Evolutionary conservation across 2,329 filamentous ascomycete species (phyloP), one percentile per base, ranked within the genome.

Genomic region (Trichophyton benhamiae): DNA sequence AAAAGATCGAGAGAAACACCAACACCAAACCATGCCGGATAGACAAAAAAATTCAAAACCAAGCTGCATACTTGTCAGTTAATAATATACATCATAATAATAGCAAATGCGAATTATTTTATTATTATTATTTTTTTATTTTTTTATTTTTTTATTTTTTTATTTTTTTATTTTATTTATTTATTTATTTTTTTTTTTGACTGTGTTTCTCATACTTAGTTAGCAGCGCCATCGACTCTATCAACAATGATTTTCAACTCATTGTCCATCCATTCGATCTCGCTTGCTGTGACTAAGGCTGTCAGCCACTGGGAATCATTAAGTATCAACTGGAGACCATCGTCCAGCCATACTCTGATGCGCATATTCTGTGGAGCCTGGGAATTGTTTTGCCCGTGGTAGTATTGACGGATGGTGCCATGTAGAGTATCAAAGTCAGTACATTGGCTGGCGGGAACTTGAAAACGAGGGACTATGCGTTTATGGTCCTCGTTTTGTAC

Each of bases 231-330:
- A 20, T 61, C 65, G 36, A 67, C 69, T 44, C 74, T 57, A 48
- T 77, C 75, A 30, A 78, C 67, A 33, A 79, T 64, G 60, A 79
- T 72, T 58, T 71, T 74, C 61, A 79, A 63, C 46, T 77, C 71
- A 3, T 72, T 72, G 62, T 78, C 76, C 75, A 79, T 77, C 77
- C 77, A 79, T 33, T 78, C 76, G 1, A 77, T 72, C 9, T 72
- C 74, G 17, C 72, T 71, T 9, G 73, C 73, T 3, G 74, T 72
- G 36, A 77, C 65, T n/a, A 78, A 68, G 3, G 76, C 74, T 62
- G 77, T 71, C 20, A 73, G 72, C 77, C 76, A 78, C 55, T 78
- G 75, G 42, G 72, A 72, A 58, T 78, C 74, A 52, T 68, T 74
- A 11, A 70, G 68, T 6, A 78, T 67, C 5, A 66, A 60, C 13